Percentiles rank a stretch among this genome's conserved stretches.
Conservation (phyloP, 352 stramenopile species). For the Globisporangium alternatum region DNA sequence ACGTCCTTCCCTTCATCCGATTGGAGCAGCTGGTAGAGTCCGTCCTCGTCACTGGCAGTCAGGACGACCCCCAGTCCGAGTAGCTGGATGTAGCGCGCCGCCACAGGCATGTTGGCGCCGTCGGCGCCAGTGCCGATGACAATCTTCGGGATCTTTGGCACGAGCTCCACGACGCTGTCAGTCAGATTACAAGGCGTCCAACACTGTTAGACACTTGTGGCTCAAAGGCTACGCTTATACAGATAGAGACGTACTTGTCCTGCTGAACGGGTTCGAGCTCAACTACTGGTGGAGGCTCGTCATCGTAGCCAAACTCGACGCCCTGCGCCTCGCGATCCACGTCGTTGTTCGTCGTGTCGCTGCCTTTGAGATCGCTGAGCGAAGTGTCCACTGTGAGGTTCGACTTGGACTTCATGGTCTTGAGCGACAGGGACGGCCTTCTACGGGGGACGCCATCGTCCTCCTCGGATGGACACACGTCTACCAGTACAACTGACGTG, state of each 20-base stretch:
- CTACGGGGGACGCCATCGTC: background rate
- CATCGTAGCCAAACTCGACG: slow-evolving; percentile 46
- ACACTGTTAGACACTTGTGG: background rate
- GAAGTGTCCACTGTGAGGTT: slow-evolving; percentile 6
- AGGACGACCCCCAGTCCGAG: slow-evolving; percentile 56
- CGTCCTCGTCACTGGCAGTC: slow-evolving; percentile 28
- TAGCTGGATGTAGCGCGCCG: slow-evolving; percentile 71
- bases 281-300: slow-evolving; percentile 10
- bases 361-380: slow-evolving; percentile 8
- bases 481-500: background rate
- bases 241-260: slow-evolving; percentile 10
- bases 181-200: background rate
- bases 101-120: slow-evolving; percentile 37
- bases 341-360: slow-evolving; percentile 20
- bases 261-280: slow-evolving; percentile 1
- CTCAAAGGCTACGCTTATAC: background rate
- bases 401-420: slow-evolving; percentile 3
- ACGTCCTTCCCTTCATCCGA: slow-evolving; percentile 31
- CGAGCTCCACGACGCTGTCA: slow-evolving; percentile 24
- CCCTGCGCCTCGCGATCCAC: slow-evolving; percentile 26
- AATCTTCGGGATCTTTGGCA: slow-evolving; percentile 64
- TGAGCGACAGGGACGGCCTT: background rate
- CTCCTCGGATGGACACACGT: background rate
- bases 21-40: slow-evolving; percentile 34
- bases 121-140: slow-evolving; percentile 40